Conservation (phyloP, 257 asterid species). For the Pogostemon cablin region DNA sequence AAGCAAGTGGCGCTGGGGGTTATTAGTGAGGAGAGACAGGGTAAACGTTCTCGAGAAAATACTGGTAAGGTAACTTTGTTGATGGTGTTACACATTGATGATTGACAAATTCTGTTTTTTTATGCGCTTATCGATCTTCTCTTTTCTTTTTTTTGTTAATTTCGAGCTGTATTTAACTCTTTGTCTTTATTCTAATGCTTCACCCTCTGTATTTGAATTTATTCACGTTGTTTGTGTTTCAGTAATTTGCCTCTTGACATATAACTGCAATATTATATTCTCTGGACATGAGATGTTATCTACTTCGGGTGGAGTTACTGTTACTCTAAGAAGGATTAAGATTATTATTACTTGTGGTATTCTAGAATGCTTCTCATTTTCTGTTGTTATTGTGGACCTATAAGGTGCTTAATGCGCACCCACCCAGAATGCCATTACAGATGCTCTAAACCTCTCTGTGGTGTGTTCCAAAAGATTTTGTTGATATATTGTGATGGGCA, state of each 20-base stretch:
- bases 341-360: constrained; percentile 9
- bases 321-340: background rate
- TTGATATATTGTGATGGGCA: constrained; percentile 9
- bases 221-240: background rate
- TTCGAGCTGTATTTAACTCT: constrained; percentile 11
- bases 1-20: constrained; percentile 59
- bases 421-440: background rate
- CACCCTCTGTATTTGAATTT: background rate
- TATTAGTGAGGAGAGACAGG: constrained; percentile 62
- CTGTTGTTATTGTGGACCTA: background rate
- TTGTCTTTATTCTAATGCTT: background rate
- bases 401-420: background rate
- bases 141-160: constrained; percentile 1
- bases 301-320: background rate
- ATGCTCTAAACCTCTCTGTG: background rate
- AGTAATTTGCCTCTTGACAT: constrained; percentile 5
- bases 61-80: constrained; percentile 72
- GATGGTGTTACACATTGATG: constrained; percentile 31
- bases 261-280: constrained; percentile 11
- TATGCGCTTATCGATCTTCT: constrained; percentile 16
- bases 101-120: constrained; percentile 23
- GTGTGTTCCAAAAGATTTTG: constrained; percentile 2
- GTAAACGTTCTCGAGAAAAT: constrained; percentile 70
- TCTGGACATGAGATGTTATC: constrained; percentile 21
- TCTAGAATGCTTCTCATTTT: constrained; percentile 14